Base-by-base conservation (phyloP, 345 rosid species). In the Hevea brasiliensis region DNA sequence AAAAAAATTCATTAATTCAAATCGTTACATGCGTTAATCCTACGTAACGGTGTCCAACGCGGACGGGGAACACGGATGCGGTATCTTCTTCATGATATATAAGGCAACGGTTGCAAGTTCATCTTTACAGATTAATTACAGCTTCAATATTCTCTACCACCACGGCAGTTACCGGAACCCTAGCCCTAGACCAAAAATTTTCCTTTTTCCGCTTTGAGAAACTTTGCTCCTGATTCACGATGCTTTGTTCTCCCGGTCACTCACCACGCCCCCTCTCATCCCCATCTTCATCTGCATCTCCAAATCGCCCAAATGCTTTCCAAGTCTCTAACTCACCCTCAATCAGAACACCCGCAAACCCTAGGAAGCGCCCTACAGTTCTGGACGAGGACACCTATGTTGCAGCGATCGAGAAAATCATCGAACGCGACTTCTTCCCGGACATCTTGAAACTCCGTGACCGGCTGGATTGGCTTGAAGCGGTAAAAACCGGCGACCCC, bases 361-460 rank as follows among this genome's bases (percentile, higher is more conserved):
- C 90, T n/a, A 78, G 82, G 51, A 92, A 90, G 72, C 83, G 87
- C 4, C 45, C 86, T 57, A 73, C 79, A 24, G 98, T 95, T 29
- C 93, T 95, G 27, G 96, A 95, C 17, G 96, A 95, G 70, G 99
- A 95, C 79, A 76, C 87, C 3, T 95, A 92, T 60, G 97, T 89
- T 0, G 91, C 87, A 45, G 91, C 94, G 50, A 89, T 95, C 63
- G 98, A 95, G 94, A 86, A 85, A 84, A 92, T 95, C 78, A 88
- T 95, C 74, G 98, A 95, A 82, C 96, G 99, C 26, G 98, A 95
- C 74, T 95, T 82, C 86, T 95, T 92, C 79, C 99, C 99, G 2
- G 98, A 95, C 82, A 87, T 95, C 73, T 67, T 94, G 9, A 95
- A 95, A 88, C 98, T 95, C 67, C 91, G 87, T 41, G 99, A 92